Evolutionary conservation across 148 eudicot genomes (phyloP).

Genomic region (Polygonum aviculare): DNA sequence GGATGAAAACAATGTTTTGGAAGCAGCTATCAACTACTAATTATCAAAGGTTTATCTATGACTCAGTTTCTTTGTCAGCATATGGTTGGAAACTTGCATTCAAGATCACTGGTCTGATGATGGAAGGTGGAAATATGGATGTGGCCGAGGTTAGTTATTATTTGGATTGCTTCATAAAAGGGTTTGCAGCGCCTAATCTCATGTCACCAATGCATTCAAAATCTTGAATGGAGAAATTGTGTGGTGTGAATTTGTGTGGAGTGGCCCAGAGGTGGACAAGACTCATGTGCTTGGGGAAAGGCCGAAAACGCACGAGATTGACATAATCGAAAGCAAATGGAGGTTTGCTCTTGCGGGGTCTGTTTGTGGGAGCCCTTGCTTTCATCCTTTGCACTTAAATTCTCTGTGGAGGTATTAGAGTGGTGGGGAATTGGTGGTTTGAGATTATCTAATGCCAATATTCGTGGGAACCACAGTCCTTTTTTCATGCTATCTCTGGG

Average conservation of each 20-base stretch:
- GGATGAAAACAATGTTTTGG: constrained; percentile 11
- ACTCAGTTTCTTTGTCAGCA: neutral
- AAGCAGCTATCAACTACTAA: neutral
- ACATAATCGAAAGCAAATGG: neutral
- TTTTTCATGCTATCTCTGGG: constrained; percentile 4
- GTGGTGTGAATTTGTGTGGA: neutral
- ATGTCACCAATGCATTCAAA: neutral
- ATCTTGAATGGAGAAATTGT: no score
- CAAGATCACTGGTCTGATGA: neutral
- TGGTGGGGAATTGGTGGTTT: constrained; percentile 1
- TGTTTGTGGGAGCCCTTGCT: neutral
- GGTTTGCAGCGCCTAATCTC: neutral
- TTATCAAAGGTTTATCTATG: neutral
- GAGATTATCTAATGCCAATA: neutral
- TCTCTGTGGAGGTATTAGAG: neutral
- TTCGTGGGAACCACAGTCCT: neutral
- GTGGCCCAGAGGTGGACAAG: constrained; percentile 4
- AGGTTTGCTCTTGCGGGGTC: constrained; percentile 1
- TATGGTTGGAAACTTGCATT: neutral
- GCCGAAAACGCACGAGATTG: neutral
- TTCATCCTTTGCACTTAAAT: neutral
- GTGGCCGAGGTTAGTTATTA: neutral
- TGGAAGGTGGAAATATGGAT: neutral
- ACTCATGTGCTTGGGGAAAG: neutral
- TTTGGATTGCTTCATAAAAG: neutral